Conservation (phyloP, 768 basidiomycete species). For the Phaeolepiota aurea region DNA sequence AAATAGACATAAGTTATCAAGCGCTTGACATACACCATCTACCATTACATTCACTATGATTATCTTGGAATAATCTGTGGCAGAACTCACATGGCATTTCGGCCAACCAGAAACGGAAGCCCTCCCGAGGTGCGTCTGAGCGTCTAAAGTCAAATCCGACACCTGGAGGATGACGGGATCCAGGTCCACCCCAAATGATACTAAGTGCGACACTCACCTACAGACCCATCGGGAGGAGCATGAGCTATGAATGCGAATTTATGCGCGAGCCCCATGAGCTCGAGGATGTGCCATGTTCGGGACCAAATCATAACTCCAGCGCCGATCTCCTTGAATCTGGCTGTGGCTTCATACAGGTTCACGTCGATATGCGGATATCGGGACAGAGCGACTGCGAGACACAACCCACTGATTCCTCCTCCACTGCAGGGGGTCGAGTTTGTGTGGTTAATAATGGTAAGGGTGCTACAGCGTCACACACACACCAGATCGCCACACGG, state of each 20-base stretch:
- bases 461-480: too few species aligned
- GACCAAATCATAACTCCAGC: slow-evolving; percentile 40
- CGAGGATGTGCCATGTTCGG: slow-evolving; percentile 36
- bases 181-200: neutral
- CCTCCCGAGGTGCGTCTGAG: slow-evolving; percentile 30
- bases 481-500: slow-evolving; percentile 14
- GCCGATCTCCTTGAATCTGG: slow-evolving; percentile 39
- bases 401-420: slow-evolving; percentile 34
- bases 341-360: slow-evolving; percentile 40
- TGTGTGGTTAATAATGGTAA: too few species aligned
- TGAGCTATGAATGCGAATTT: slow-evolving; percentile 24
- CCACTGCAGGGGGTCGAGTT: slow-evolving; percentile 15
- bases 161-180: slow-evolving; percentile 15
- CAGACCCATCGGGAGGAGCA: slow-evolving; percentile 21
- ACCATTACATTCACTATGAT: neutral
- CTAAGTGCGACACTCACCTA: slow-evolving; percentile 11
- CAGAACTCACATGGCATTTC: slow-evolving; percentile 28
- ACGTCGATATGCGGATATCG: slow-evolving; percentile 25
- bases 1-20: neutral
- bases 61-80: neutral
- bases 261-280: slow-evolving; percentile 27
- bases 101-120: slow-evolving; percentile 28
- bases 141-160: slow-evolving; percentile 37
- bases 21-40: neutral
- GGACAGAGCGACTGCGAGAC: slow-evolving; percentile 29